Conservation (phyloP, 176 grass and related monocot genomes). For the Carex cristatella region DNA sequence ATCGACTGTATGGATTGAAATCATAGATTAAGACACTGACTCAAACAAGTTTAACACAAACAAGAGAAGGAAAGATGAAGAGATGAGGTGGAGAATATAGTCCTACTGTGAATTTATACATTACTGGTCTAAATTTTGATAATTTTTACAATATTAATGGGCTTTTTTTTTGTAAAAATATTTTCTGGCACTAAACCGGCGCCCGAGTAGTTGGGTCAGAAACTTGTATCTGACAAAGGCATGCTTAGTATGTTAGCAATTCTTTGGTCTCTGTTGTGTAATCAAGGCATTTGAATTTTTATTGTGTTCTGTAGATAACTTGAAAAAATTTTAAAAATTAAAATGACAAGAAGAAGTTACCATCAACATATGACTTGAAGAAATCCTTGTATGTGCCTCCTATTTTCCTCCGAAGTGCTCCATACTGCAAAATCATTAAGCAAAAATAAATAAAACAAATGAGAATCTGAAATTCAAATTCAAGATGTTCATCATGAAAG, state of each 20-base stretch:
- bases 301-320: background rate
- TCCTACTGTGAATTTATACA: background rate
- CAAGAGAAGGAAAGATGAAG: background rate
- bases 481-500: background rate
- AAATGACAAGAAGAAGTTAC: conserved; percentile 24
- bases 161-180: background rate
- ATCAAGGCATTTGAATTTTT: background rate
- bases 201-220: background rate
- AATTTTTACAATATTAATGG: background rate
- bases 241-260: background rate
- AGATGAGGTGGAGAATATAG: background rate
- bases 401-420: conserved; percentile 86
- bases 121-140: background rate
- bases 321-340: too few relatives aligned
- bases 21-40: background rate
- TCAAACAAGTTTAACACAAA: background rate
- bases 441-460: background rate
- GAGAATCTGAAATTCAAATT: background rate
- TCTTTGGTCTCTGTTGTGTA: background rate
- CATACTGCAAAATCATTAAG: conserved; percentile 43
- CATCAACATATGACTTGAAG: conserved; percentile 98
- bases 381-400: conserved; percentile 99
- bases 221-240: background rate
- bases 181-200: background rate
- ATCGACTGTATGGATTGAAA: conserved; percentile 42